phyloP scores from a whole-genome alignment of 345 rosid species.

The Populus alba region DNA sequence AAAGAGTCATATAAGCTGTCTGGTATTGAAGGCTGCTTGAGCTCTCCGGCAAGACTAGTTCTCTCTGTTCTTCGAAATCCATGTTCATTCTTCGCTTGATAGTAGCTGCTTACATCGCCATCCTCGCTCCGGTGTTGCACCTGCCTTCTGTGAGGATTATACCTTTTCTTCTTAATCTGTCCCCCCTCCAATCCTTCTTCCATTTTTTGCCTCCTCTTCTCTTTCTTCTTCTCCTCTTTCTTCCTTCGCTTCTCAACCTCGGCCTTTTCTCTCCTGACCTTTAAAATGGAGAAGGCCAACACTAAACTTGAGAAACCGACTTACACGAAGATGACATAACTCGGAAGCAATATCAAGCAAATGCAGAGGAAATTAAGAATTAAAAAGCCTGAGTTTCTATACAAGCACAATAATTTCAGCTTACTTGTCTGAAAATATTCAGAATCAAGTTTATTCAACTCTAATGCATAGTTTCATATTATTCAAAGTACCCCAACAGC shows the following conservation, averaged over 20 bases:
- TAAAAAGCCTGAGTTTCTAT: not conserved
- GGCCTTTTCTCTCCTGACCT: slow-evolving; percentile 4
- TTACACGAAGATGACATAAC: not conserved
- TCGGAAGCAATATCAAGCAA: not conserved
- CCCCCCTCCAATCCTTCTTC: not conserved
- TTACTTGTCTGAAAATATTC: not conserved
- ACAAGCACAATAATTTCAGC: not conserved
- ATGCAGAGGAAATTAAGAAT: not conserved
- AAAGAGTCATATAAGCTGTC: slow-evolving; percentile 23
- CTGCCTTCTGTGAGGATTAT: not conserved
- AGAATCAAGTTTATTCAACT: not conserved
- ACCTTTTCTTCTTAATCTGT: not conserved
- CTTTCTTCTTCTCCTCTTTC: not conserved
- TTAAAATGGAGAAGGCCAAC: not conserved
- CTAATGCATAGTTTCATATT: not conserved
- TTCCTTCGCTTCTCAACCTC: not conserved
- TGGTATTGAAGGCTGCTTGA: not conserved
- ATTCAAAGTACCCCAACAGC: not conserved
- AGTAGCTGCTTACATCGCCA: not conserved
- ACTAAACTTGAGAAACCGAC: not conserved
- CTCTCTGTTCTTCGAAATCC: slow-evolving; percentile 1
- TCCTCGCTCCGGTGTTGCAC: slow-evolving; percentile 5
- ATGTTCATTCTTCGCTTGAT: not conserved
- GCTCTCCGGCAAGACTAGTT: slow-evolving; percentile 7
- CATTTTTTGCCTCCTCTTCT: not conserved